A percentile compares a stretch with the other conserved stretches of the same genome.
Evolutionary conservation across 2,329 filamentous ascomycete species (phyloP).

Genomic region (Torrubiella hemipterigena): DNA sequence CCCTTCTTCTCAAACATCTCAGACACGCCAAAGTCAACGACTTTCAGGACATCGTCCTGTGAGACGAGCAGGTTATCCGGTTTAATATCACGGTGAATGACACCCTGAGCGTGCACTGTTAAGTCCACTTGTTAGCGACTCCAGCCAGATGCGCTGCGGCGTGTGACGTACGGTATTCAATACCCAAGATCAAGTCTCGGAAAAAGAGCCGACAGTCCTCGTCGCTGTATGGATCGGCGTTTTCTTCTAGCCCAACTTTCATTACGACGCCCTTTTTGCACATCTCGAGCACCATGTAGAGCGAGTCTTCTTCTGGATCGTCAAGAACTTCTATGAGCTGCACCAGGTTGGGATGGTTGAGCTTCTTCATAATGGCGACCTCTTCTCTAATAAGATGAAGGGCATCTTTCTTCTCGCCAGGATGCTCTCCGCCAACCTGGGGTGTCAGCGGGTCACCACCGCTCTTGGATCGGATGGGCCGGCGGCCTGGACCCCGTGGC

Average conservation of each 20-base stretch:
- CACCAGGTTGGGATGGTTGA: conserved; percentile 90
- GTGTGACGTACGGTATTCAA: conserved; percentile 66
- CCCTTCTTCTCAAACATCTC: conserved; percentile 88
- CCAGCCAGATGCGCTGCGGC: background rate
- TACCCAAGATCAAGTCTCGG: conserved; percentile 83
- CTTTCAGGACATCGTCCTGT: conserved; percentile 84
- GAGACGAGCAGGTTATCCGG: conserved; percentile 91
- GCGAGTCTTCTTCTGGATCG: conserved; percentile 85
- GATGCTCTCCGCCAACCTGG: conserved; percentile 14
- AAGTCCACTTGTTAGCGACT: conserved; percentile 8
- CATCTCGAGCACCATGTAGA: conserved; percentile 99
- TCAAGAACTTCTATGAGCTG: conserved; percentile 88
- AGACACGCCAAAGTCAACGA: conserved; percentile 97
- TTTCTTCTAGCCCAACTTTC: conserved; percentile 82
- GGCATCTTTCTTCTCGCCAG: conserved; percentile 54
- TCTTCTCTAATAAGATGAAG: conserved; percentile 87
- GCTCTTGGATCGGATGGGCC: conserved; percentile 29
- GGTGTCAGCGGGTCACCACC: conserved; percentile 15
- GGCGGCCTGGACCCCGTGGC: conserved; percentile 23
- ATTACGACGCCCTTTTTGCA: conserved; percentile 97
- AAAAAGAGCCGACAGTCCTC: conserved; percentile 87
- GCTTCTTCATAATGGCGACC: conserved; percentile 98
- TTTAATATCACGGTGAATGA: conserved; percentile 95
- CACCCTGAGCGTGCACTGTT: conserved; percentile 79
- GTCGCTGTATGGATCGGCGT: conserved; percentile 68